Conservation (phyloP, 192 early-diverging fungal species). For the Pilaira anomala region DNA sequence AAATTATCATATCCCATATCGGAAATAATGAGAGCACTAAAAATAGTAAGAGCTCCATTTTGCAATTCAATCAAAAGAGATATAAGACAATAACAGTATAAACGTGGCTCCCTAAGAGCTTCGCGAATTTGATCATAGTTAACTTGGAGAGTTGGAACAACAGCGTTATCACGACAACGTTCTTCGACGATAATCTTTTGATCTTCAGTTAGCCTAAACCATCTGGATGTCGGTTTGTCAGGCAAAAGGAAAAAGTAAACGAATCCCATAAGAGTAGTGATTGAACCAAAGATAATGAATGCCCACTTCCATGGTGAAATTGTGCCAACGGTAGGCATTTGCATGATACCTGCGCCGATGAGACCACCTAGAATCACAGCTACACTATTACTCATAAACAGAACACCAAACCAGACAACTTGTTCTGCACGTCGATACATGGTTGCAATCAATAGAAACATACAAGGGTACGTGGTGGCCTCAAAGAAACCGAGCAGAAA, state of each 20-base stretch:
- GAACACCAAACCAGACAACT: slow-evolving; percentile 11
- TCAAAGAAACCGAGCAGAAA: slow-evolving; percentile 31
- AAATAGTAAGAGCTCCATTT: slow-evolving; percentile 26
- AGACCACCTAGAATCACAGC: slow-evolving; percentile 10
- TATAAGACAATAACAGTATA: slow-evolving; percentile 13
- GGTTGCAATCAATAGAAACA: slow-evolving; percentile 19
- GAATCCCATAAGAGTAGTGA: slow-evolving; percentile 21
- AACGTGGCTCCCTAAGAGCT: slow-evolving; percentile 21
- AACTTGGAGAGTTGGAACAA: slow-evolving; percentile 13
- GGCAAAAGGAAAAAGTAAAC: slow-evolving; percentile 28
- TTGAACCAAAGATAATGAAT: slow-evolving; percentile 23
- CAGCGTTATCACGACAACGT: slow-evolving; percentile 27
- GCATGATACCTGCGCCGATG: slow-evolving; percentile 21
- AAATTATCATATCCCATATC: slow-evolving; percentile 1
- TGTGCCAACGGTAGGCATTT: slow-evolving; percentile 7
- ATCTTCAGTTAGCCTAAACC: slow-evolving; percentile 14
- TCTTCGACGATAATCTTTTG: slow-evolving; percentile 30
- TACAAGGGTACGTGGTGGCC: slow-evolving; percentile 20
- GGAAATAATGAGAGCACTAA: slow-evolving; percentile 8
- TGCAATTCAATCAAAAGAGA: slow-evolving; percentile 17
- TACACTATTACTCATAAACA: slow-evolving; percentile 15
- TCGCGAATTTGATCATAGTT: slow-evolving; percentile 21
- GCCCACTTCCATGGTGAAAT: slow-evolving; percentile 25
- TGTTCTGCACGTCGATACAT: slow-evolving; percentile 30
- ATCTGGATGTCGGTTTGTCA: slow-evolving; percentile 17